Conservation (phyloP, 2,329 filamentous ascomycete species). For the Davidsoniella neocaledoniae region DNA sequence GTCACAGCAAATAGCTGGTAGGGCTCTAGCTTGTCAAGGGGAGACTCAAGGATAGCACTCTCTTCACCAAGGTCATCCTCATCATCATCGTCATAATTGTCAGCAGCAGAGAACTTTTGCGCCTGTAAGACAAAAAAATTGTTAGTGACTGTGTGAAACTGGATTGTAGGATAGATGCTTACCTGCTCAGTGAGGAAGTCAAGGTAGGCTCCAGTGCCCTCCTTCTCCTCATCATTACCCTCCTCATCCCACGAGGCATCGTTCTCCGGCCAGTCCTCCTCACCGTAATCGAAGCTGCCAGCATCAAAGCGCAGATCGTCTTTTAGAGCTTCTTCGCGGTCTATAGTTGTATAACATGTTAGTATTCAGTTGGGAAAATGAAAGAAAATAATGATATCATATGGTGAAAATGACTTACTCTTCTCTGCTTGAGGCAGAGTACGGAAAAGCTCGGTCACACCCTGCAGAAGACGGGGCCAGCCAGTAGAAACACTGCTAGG, state of each 20-base stretch:
- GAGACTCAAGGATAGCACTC: constrained; percentile 80
- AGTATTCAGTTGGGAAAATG: neutral
- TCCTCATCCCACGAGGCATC: constrained; percentile 67
- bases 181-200: constrained; percentile 91
- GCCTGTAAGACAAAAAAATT: constrained; percentile 32
- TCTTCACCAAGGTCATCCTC: constrained; percentile 88
- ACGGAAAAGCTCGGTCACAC: constrained; percentile 81
- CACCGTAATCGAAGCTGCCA: constrained; percentile 43
- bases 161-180: constrained; percentile 11
- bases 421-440: constrained; percentile 76
- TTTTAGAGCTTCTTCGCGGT: constrained; percentile 79
- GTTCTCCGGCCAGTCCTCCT: constrained; percentile 70
- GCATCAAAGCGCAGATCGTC: constrained; percentile 66
- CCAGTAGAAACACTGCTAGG: constrained; percentile 86
- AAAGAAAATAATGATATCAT: neutral
- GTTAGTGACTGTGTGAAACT: constrained; percentile 14
- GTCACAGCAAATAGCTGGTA: constrained; percentile 77
- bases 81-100: constrained; percentile 35
- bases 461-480: constrained; percentile 80
- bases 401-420: constrained; percentile 35
- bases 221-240: constrained; percentile 50
- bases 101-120: constrained; percentile 61
- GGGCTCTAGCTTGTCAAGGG: constrained; percentile 86
- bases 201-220: constrained; percentile 85
- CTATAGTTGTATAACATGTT: constrained; percentile 23